Conservation (phyloP, 1,139 yeast species). For the Eremothecium gossypii region DNA sequence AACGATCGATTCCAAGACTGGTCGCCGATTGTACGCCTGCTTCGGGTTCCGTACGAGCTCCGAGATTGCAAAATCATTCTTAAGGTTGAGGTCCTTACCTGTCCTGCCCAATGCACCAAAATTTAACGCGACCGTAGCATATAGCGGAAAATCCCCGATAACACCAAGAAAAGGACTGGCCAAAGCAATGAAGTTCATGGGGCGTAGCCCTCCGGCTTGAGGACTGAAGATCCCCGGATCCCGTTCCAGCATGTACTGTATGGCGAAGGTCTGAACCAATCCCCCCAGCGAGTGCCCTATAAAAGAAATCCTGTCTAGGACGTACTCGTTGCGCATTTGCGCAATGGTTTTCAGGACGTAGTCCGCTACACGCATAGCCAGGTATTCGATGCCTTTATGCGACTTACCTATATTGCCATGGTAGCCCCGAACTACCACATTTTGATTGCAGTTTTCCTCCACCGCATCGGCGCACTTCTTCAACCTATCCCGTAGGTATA, state of each 20-base stretch:
- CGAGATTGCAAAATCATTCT: constrained; percentile 5
- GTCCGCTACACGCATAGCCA: constrained; percentile 53
- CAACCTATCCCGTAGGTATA: constrained; percentile 50
- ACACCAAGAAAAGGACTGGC: constrained; percentile 60
- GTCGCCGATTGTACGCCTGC: constrained; percentile 15
- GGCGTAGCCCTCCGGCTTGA: constrained; percentile 31
- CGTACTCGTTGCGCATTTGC: constrained; percentile 26
- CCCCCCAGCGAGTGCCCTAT: constrained; percentile 65
- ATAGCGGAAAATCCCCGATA: constrained; percentile 49
- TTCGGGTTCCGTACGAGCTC: background rate
- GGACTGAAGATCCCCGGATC: constrained; percentile 46
- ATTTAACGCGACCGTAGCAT: constrained; percentile 49
- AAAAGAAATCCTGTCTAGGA: constrained; percentile 46
- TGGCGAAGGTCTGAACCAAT: constrained; percentile 53
- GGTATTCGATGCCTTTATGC: constrained; percentile 49
- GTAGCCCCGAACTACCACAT: constrained; percentile 49
- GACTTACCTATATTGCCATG: constrained; percentile 55
- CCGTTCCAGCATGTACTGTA: constrained; percentile 42
- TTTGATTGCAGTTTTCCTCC: constrained; percentile 26
- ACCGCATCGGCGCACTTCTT: constrained; percentile 29
- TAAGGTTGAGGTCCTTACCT: constrained; percentile 52
- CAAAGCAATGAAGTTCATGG: constrained; percentile 47
- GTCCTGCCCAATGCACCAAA: constrained; percentile 57
- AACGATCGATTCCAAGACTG: constrained; percentile 45
- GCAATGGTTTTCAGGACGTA: constrained; percentile 44